Evolutionary conservation across 2,329 filamentous ascomycete species (phyloP), one percentile per base, ranked within the genome.

Genomic region (Exophiala sp.): DNA sequence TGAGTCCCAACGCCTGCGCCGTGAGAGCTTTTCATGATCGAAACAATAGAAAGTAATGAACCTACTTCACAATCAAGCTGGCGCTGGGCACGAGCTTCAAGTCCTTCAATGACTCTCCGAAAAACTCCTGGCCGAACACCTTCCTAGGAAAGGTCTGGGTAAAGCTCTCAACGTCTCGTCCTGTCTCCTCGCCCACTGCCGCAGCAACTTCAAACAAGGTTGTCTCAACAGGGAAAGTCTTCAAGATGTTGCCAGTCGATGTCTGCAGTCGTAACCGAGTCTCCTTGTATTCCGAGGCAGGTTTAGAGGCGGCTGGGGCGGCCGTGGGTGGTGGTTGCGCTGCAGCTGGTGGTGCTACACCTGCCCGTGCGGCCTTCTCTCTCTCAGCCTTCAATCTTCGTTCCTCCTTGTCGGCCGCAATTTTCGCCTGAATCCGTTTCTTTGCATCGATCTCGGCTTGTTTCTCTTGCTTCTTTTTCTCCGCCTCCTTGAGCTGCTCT

Each of bases 161-260:
- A 65, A 98, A 96, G 60, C 81, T 88, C 19, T 74, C 78, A 11
- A 94, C 85, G 2, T 80, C 70, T 3, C 79, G 67, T 0, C 86
- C 88, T 43, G 79, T 82, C 56, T 96, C 88, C 43, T 78, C 68
- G 64, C 81, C 73, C 19, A 98, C 66, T 50, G 83, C 78, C 60
- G 90, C 81, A 0, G 87, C 89, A 43, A 98, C 83, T 70, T 98
- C 91, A 62, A 95, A 95, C 9, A 98, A 72, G 0, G 93, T 97
- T 2, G 89, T 94, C 51, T 94, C 88, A 4, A 87, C 89, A 0
- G 88, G 83, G 57, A 95, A 82, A 0, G 86, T 91, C 77, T 95
- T 97, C 71, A 85, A 82, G 46, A 96, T 73, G 54, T 86, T 90
- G 11, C 88, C 88, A 14, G 72, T 74, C 1, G 80, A 66, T 0